Conservation (phyloP, 1,139 yeast species). For the Nakaseomyces kungkrabaensis region DNA sequence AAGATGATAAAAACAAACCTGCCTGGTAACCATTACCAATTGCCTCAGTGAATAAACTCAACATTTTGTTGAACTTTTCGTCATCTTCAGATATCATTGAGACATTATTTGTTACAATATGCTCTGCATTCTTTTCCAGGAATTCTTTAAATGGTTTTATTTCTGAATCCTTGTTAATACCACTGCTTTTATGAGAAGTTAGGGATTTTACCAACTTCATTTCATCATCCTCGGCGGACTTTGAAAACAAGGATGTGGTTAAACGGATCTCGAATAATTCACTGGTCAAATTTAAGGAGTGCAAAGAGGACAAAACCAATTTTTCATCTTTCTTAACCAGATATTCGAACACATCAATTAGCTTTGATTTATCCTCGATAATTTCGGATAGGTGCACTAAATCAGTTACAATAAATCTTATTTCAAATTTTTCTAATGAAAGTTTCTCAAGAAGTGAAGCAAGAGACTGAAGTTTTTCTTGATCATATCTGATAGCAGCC, state of each 20-base stretch:
- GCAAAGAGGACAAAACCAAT: conserved; percentile 36
- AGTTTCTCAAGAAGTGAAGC: conserved; percentile 24
- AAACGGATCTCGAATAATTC: conserved; percentile 59
- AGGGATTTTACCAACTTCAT: conserved; percentile 8
- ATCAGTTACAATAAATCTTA: conserved; percentile 31
- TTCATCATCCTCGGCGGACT: conserved; percentile 23
- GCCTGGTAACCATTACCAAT: conserved; percentile 30
- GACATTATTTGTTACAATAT: conserved; percentile 21
- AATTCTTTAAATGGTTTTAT: conserved; percentile 27
- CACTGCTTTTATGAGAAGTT: conserved; percentile 16
- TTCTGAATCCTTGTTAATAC: conserved; percentile 23
- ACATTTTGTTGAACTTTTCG: conserved; percentile 38
- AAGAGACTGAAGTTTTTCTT: conserved; percentile 27
- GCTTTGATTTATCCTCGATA: conserved; percentile 31
- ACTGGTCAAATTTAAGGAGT: conserved; percentile 34
- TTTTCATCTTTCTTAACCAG: conserved; percentile 35
- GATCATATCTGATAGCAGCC: conserved; percentile 33
- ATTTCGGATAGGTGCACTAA: conserved; percentile 31
- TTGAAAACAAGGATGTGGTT: conserved; percentile 44
- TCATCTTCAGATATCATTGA: conserved; percentile 30
- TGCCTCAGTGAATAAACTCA: conserved; percentile 36
- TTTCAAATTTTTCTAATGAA: conserved; percentile 32
- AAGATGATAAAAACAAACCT: conserved; percentile 28
- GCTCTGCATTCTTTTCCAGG: conserved; percentile 23
- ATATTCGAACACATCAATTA: conserved; percentile 38